A percentile compares a stretch with the other conserved stretches of the same genome.
These are phyloP conservation scores for Talaromyces proteolyticus DNA, from an alignment of 495 filamentous ascomycete species.

Conservation along the genomic window DNA sequence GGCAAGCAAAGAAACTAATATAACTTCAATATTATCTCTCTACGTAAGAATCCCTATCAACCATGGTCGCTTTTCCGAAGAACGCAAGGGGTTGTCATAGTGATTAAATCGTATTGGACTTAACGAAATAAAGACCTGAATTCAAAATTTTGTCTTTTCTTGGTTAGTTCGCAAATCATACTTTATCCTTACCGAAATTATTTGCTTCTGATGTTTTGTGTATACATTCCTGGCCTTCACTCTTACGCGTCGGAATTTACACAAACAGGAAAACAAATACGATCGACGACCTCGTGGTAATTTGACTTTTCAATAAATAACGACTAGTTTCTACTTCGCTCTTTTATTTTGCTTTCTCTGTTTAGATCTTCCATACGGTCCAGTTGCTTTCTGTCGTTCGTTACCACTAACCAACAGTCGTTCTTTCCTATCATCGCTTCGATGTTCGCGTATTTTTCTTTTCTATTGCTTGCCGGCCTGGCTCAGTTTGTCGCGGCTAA, in stretches of 20 bases:
- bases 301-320: neutral
- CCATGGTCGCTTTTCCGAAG: neutral
- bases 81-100: neutral
- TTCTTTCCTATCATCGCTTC: neutral
- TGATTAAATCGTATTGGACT: too few relatives aligned
- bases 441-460: neutral
- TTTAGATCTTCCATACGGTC: slow-evolving; percentile 3
- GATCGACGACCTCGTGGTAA: neutral
- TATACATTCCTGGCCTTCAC: neutral
- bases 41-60: neutral
- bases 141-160: neutral
- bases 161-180: neutral
- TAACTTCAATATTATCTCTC: neutral
- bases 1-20: neutral
- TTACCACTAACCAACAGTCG: slow-evolving; percentile 6
- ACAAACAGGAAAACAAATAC: neutral
- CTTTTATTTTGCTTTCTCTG: neutral
- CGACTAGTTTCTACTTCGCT: neutral
- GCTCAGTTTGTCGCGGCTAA: slow-evolving; percentile 19
- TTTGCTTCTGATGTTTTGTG: neutral
- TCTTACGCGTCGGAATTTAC: neutral
- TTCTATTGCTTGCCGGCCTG: slow-evolving; percentile 18
- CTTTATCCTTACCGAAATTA: neutral
- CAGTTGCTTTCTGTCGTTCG: slow-evolving; percentile 1
- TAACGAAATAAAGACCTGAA: neutral